Evolutionary conservation across 257 asterid genomes (phyloP).

Genomic region (Coffea canephora): DNA sequence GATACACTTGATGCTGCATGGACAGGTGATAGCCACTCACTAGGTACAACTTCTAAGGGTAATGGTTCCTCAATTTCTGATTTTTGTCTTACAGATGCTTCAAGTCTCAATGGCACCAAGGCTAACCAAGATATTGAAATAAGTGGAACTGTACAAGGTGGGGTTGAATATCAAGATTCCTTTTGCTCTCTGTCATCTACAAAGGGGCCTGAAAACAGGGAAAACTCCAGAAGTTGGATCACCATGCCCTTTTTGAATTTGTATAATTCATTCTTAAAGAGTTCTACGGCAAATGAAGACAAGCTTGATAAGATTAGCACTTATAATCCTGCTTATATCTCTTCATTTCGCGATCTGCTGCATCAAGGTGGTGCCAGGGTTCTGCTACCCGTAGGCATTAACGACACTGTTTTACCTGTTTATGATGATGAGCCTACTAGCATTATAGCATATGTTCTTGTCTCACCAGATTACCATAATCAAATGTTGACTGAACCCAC

Average conservation of each 20-base stretch:
- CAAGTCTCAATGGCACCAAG: slow-evolving; percentile 15
- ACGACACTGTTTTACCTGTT: slow-evolving; percentile 55
- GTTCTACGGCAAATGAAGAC: slow-evolving; percentile 29
- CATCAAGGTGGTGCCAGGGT: slow-evolving; percentile 56
- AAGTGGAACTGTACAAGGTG: slow-evolving; percentile 22
- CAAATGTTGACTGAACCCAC: slow-evolving; percentile 46
- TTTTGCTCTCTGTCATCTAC: slow-evolving; percentile 28
- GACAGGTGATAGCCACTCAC: slow-evolving; percentile 51
- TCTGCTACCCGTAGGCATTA: slow-evolving; percentile 49
- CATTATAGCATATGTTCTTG: slow-evolving; percentile 56
- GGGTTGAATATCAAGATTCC: slow-evolving; percentile 24
- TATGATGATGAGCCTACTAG: slow-evolving; percentile 85
- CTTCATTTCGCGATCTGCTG: slow-evolving; percentile 51
- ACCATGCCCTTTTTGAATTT: slow-evolving; percentile 41
- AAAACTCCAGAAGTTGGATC: slow-evolving; percentile 49
- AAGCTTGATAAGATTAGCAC: slow-evolving; percentile 43
- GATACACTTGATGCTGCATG: slow-evolving; percentile 56
- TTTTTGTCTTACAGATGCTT: slow-evolving; percentile 23
- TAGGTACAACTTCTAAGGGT: slow-evolving; percentile 19
- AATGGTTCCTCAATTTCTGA: slow-evolving; percentile 28
- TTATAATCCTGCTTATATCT: slow-evolving; percentile 52
- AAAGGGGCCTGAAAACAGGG: slow-evolving; percentile 34
- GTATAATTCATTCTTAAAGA: slow-evolving; percentile 38
- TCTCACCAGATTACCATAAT: slow-evolving; percentile 48
- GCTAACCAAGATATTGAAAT: slow-evolving; percentile 20